These are phyloP conservation scores for Rosa persica DNA, from an alignment of 306 rosid genomes.

Conservation along the genomic window DNA sequence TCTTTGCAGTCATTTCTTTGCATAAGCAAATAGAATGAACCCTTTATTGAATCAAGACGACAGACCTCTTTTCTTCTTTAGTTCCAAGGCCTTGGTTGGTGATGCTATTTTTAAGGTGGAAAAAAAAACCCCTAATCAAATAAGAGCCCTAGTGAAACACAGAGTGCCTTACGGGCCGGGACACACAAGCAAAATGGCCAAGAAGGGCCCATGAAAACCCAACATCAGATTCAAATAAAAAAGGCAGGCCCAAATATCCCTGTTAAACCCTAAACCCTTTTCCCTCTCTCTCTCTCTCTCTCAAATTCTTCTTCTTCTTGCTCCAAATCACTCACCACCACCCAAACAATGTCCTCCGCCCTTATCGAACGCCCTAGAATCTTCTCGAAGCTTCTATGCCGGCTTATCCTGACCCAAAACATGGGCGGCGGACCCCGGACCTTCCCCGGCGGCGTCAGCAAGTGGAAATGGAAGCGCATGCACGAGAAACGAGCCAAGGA, in stretches of 20 bases:
- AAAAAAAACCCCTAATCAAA: too few species aligned
- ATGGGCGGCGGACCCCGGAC: constrained; percentile 99
- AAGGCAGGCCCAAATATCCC: neutral
- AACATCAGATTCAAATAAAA: neutral
- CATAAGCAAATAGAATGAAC: too few species aligned
- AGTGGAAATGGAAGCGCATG: constrained; percentile 99
- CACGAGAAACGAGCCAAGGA: constrained; percentile 86
- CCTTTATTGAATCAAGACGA: too few species aligned
- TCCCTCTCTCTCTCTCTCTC: neutral
- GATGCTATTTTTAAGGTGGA: too few species aligned
- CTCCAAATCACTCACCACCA: neutral
- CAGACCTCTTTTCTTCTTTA: too few species aligned
- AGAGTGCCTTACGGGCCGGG: too few species aligned
- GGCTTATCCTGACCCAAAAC: constrained; percentile 38
- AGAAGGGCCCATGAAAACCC: neutral
- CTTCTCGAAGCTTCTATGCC: constrained; percentile 37
- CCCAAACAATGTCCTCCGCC: constrained; percentile 43
- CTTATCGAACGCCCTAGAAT: constrained; percentile 39
- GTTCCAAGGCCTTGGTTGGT: too few species aligned
- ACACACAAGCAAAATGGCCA: too few species aligned
- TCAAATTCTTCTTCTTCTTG: neutral
- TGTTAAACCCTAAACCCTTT: neutral
- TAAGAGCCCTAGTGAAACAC: too few species aligned
- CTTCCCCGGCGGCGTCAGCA: constrained; percentile 82
- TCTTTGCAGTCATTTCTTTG: too few species aligned